Base-by-base conservation (phyloP, 805 yeast species). In the Yarrowia sp. region DNA sequence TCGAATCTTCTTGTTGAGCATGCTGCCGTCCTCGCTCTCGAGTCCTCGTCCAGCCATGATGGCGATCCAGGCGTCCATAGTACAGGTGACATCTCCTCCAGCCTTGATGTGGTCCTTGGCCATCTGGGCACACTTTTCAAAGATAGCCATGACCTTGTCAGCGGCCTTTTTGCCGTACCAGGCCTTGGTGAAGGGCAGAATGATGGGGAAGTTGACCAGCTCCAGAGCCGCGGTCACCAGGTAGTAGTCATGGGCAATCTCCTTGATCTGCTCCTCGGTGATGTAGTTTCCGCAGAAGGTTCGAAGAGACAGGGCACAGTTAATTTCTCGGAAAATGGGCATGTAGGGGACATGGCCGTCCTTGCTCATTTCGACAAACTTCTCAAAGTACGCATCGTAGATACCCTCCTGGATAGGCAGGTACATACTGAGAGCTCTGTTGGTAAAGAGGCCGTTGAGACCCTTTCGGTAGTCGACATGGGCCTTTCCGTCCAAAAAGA, bases 161-260 rank as follows among this genome's bases (percentile, higher is more conserved):
- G 98, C 96, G 73, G 92, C 89, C 74, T 83, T 86, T 80, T 90
- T 88, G 70, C 99, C 99, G 77, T 92, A 90, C 99, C 99, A 95
- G 39, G 99, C 88, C 80, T 93, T 95, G 67, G 99, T 92, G 82
- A 83, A 95, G 35, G 99, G 99, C 57, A 95, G 76, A 69, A 95
- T 93, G 72, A 95, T 90, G 68, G 99, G 99, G 86, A 95, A 95
- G 81, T 95, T 95, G 68, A 95, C 99, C 70, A 95, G 84, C 79
- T 95, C 99, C 74, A 95, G 83, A 32, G 99, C 99, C 67, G 96
- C 96, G 13, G 99, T 95, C 69, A 95, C 89, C 69, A 84, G 80
- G 78, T 86, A 95, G 78, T 92, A 95, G 77, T 92, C 92, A 76
- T 93, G 98, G 61, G 98, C 95, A 72, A 95, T 86, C 65, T 82